Base-by-base conservation (phyloP, 208 protist species). In the Acanthamoeba royreba region DNA sequence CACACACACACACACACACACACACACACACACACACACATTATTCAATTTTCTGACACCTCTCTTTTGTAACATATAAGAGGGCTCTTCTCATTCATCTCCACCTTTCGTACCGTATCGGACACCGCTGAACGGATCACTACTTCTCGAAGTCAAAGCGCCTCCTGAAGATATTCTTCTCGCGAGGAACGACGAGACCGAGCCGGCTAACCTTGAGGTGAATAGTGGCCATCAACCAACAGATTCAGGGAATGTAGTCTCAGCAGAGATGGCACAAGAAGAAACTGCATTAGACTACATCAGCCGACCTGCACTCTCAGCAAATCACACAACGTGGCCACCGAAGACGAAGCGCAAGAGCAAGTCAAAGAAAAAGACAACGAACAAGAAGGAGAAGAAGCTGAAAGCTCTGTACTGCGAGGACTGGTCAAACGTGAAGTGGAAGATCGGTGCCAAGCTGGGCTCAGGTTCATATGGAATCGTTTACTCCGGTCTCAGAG, bases 341-440 rank as follows among this genome's bases (percentile, higher is more conserved):
- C 72, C 17, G 72, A 83, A 52, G n/a, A 8, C 58, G 31, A 31
- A 33, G 47, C 49, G n/a, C 22, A 61, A 61, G 22, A 52, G 22
- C 33, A 66, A 66, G 47, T n/a, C 49, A 13, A 58, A 90, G 33
- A 90, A 69, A 42, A 0, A 53, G 22, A 58, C 49, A 38, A 87
- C 43, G 11, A 40, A 11, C 52, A 90, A 61, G 38, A 69, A 40
- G 8, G 25, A 4, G 47, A 4, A 11, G 22, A 77, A 77, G 35
- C 13, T 11, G 28, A 22, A 9, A 22, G 55, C 52, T 35, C 19
- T 15, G 49, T 61, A 90, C 55, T 90, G 47, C 38, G 83, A 58
- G 11, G 87, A 92, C 47, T 92, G 87, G 87, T 79, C 58, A 42
- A 92, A 92, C 58, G 63, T 92, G 42, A 72, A 79, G 19, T 92